Base-by-base conservation (phyloP, 2,329 filamentous ascomycete genomes). In the Fusarium tupiense region DNA sequence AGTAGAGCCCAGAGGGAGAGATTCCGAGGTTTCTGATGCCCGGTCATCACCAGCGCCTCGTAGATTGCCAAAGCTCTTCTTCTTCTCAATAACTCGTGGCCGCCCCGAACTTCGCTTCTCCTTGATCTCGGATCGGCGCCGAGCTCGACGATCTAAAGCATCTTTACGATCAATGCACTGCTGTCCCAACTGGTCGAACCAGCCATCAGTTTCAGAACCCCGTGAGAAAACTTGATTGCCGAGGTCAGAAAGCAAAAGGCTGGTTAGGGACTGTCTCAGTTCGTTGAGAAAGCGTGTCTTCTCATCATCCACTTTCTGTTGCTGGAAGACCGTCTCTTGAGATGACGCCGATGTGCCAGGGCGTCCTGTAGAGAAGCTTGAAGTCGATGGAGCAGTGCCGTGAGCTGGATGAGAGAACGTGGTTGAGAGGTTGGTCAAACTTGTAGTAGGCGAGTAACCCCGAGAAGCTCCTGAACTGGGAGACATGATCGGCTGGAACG, bases 191-290 rank as follows among this genome's bases (percentile, higher is more conserved):
- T 89, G 89, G 60, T 89, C 87, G 75, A 98, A 96, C 93, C 96
- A 98, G 7, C 87, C 87, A 81, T 98, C 96, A 2, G 96, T 98
- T 84, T 99, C 96, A 47, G 95, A 97, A 7, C 96, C 96, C 58
- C 90, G 90, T n/a, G 91, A 91, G 82, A 97, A 96, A 3, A 98
- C 92, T 37, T 94, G 89, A 46, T 92, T 95, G 11, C 95, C 95
- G 8, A 98, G 87, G 80, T 99, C 96, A 57, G 96, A 98, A 33
- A 98, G 85, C 5, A 98, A 84, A 24, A 99, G 86, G 73, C 94
- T 95, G 4, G 92, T 96, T 44, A 98, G 84, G 0, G 91, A 93
- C 79, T 95, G 93, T 76, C 92, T 92, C 37, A 98, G 85, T 37
- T 94, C 92, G 13, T 90, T 86, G 61, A 98, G 85, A 81, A 98